A percentile compares a stretch with the other conserved stretches of the same genome.
Conservation (phyloP, 768 basidiomycete species). For the Amanita polypyramis region DNA sequence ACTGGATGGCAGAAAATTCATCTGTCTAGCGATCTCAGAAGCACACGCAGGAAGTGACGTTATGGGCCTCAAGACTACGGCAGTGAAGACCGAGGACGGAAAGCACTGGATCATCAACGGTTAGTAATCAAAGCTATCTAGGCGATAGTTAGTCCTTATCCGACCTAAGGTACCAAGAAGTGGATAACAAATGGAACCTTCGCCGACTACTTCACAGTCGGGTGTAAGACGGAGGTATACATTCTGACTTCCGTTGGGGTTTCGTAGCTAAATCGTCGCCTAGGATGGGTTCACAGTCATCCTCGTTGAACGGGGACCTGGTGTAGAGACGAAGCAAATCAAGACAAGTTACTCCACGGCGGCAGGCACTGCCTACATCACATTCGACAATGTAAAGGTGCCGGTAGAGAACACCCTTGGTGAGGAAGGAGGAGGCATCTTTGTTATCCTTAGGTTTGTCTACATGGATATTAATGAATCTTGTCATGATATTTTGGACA, state of each 20-base stretch:
- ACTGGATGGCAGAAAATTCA: conserved; percentile 69
- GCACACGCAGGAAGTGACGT: conserved; percentile 86
- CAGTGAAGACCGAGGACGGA: conserved; percentile 72
- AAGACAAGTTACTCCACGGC: conserved; percentile 67
- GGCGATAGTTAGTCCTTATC: background rate
- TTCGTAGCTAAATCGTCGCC: conserved; percentile 9
- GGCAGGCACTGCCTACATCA: conserved; percentile 81
- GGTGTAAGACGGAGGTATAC: conserved; percentile 50
- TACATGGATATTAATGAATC: background rate
- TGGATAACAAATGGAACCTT: conserved; percentile 78
- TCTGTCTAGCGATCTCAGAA: conserved; percentile 82
- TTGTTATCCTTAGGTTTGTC: conserved; percentile 23
- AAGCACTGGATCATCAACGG: conserved; percentile 79
- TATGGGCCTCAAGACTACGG: conserved; percentile 65
- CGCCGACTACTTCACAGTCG: conserved; percentile 58
- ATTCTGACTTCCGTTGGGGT: background rate
- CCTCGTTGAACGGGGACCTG: conserved; percentile 54
- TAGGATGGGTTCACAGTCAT: conserved; percentile 69
- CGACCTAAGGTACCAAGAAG: conserved; percentile 51
- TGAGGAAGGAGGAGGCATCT: conserved; percentile 28
- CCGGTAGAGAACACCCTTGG: conserved; percentile 80
- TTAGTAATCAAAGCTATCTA: conserved; percentile 9
- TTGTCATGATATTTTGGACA: conserved; percentile 9
- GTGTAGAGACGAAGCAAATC: conserved; percentile 48
- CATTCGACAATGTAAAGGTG: conserved; percentile 77